Conservation (phyloP, 2,329 filamentous ascomycete species). For the Macrophomina phaseolina region DNA sequence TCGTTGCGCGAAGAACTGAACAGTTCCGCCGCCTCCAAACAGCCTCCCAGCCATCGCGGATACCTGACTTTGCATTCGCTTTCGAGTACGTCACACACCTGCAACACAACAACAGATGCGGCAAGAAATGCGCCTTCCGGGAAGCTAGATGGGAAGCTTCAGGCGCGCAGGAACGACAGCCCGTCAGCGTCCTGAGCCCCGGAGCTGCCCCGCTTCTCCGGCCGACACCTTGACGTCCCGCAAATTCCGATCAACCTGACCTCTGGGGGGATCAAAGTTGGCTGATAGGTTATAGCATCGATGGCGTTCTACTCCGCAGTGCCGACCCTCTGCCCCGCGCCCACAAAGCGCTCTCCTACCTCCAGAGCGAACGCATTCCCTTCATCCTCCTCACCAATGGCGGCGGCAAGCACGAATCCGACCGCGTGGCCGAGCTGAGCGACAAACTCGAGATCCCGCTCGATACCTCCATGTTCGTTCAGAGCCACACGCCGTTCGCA, state of each 20-base stretch:
- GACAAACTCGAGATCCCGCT: constrained; percentile 68
- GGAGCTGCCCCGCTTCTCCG: constrained; percentile 12
- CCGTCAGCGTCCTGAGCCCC: constrained; percentile 34
- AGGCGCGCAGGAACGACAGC: neutral
- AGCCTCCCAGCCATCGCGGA: neutral
- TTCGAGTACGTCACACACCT: constrained; percentile 56
- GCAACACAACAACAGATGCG: neutral
- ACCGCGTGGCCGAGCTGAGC: constrained; percentile 73
- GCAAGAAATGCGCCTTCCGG: neutral
- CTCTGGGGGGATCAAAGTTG: constrained; percentile 32
- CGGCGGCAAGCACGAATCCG: constrained; percentile 80
- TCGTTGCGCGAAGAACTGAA: neutral
- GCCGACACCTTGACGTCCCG: constrained; percentile 44
- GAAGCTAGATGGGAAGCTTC: neutral
- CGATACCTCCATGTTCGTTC: constrained; percentile 74
- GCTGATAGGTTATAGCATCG: constrained; percentile 65
- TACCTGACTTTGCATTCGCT: constrained; percentile 60
- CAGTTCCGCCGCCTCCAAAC: constrained; percentile 15
- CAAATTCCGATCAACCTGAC: neutral
- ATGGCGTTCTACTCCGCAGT: constrained; percentile 91
- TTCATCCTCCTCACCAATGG: constrained; percentile 97
- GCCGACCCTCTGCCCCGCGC: constrained; percentile 81
- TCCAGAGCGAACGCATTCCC: constrained; percentile 77
- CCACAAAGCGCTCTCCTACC: constrained; percentile 71
- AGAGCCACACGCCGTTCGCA: constrained; percentile 90